phyloP scores from a whole-genome alignment of 2,329 filamentous ascomycete genomes.

The Grosmannia clavigera region DNA sequence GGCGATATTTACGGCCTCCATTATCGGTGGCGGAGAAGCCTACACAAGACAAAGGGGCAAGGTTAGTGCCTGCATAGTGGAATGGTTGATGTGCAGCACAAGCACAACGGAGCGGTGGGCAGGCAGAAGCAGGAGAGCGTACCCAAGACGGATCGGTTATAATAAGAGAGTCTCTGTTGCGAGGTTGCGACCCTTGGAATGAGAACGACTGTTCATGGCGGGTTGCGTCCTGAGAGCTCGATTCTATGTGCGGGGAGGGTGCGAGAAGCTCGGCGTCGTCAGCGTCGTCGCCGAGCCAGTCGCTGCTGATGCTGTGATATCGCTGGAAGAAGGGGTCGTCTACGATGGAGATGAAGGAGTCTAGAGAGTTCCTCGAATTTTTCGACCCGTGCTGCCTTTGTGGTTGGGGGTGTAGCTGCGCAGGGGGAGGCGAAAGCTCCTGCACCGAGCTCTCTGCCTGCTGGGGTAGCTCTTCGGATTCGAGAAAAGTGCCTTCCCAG shows the following conservation, averaged over 20 bases:
- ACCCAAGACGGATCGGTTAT: neutral
- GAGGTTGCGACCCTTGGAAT: slow-evolving; percentile 29
- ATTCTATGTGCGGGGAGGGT: slow-evolving; percentile 13
- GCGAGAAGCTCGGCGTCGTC: slow-evolving; percentile 2
- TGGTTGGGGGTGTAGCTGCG: neutral
- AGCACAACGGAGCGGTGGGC: neutral
- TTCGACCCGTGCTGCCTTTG: slow-evolving; percentile 6
- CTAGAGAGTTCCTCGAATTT: slow-evolving; percentile 21
- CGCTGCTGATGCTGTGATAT: slow-evolving; percentile 24
- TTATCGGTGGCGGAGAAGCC: slow-evolving; percentile 17
- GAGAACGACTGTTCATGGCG: slow-evolving; percentile 27
- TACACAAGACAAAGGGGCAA: neutral
- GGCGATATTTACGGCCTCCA: slow-evolving; percentile 53
- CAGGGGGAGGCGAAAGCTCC: slow-evolving; percentile 1
- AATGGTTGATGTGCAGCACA: neutral
- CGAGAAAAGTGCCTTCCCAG: slow-evolving; percentile 11
- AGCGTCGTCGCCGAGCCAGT: slow-evolving; percentile 16
- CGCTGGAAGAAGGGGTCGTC: slow-evolving; percentile 44
- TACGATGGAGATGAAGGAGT: slow-evolving; percentile 40
- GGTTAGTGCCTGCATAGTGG: neutral
- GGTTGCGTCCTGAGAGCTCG: slow-evolving; percentile 16
- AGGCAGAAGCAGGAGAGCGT: neutral
- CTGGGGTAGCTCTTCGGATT: slow-evolving; percentile 4
- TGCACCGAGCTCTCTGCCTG: neutral
- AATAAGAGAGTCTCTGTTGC: slow-evolving; percentile 32